Evolutionary conservation across 257 asterid genomes (phyloP), one percentile per base, ranked within the genome.

Genomic region (Verbascum thapsus): DNA sequence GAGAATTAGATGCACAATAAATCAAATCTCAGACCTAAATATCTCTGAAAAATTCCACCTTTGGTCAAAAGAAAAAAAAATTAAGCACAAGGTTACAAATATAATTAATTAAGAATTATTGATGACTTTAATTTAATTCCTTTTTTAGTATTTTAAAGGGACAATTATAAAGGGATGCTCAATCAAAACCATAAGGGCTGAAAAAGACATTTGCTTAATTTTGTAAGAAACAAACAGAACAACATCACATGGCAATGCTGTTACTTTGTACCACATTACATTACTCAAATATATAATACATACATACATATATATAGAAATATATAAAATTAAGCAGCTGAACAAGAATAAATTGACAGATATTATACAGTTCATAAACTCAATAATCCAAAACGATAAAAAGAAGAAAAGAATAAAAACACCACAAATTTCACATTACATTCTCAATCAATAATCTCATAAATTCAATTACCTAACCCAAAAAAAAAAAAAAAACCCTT

Each of bases 401-500:
- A 58, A 30, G 8, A 16, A 0, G 8, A 30, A 34, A n/a, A 17
- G 12, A 40, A 44, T 3, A 22, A 48, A 32, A 51, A 44, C 23
- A 42, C 45, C 30, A 61, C 53, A 48, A 43, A 54, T 52, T n/a
- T 12, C 52, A 69, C 47, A 57, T 42, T 62, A 34, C 50, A 61
- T 73, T 42, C 67, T 61, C 69, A 77, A 65, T 66, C 61, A 64
- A 61, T 55, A 66, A 71, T 69, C 64, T 48, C 77, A 73, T 58
- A 45, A 49, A 53, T 45, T 7, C 15, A 45, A 47, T 8, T 30
- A 35, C 35, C 26, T 16, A 10, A 39, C 45, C 13, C 3, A 47
- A 12, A 47, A 11, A 38, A 18, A 37, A 39, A 7, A 8, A 22
- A 18, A n/a, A n/a, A n/a, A n/a, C n/a, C n/a, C 10, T 1, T 3